Conservation (phyloP, 257 asterid genomes). For the Anisodus tanguticus region DNA sequence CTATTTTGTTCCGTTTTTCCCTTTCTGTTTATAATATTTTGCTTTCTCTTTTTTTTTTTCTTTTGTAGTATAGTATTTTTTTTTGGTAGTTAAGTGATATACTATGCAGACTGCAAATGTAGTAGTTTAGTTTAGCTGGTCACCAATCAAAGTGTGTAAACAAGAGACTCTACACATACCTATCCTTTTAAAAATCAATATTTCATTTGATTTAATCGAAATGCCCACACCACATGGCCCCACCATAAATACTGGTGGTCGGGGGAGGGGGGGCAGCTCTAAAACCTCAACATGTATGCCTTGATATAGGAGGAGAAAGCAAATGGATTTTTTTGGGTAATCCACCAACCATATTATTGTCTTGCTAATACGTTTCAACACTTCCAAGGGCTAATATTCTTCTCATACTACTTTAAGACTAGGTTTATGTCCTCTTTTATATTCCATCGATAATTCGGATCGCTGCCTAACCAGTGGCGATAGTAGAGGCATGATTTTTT, state of each 20-base stretch:
- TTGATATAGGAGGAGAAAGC: not conserved
- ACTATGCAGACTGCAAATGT: not conserved
- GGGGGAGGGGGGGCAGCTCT: not conserved
- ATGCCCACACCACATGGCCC: conserved; percentile 51
- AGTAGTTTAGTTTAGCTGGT: conserved; percentile 33
- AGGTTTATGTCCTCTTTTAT: too few relatives aligned
- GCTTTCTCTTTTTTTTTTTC: too few relatives aligned
- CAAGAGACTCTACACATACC: conserved; percentile 23
- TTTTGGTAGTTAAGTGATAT: not conserved
- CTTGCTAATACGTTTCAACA: not conserved
- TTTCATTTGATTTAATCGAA: conserved; percentile 7
- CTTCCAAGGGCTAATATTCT: not conserved
- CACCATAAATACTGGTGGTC: not conserved
- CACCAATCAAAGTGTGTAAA: conserved; percentile 32
- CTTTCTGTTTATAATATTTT: too few relatives aligned
- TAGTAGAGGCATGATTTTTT: too few relatives aligned
- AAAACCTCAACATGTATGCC: not conserved
- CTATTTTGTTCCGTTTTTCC: too few relatives aligned
- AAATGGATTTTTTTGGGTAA: not conserved
- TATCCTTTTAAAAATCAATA: not conserved
- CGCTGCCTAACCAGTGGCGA: too few relatives aligned
- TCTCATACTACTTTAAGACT: too few relatives aligned
- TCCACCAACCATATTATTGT: not conserved
- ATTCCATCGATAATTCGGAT: too few relatives aligned
- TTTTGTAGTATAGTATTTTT: too few relatives aligned